phyloP scores from a whole-genome alignment of 129 eudicot genomes.

The Tagetes erecta region DNA sequence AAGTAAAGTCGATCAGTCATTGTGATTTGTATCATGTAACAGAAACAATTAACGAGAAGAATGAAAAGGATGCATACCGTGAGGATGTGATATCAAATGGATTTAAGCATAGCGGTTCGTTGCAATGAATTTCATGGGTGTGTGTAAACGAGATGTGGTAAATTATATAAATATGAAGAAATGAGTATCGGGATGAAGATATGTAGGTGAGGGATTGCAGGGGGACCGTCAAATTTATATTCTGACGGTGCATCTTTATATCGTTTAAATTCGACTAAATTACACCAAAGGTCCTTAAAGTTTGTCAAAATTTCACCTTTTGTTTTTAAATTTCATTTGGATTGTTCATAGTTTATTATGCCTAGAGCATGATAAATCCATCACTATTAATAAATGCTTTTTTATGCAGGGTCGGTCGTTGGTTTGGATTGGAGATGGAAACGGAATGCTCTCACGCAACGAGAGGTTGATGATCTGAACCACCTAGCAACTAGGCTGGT shows the following conservation, averaged over 20 bases:
- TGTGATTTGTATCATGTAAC: not conserved
- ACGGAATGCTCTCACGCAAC: too few relatives aligned
- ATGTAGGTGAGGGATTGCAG: slow-evolving; percentile 22
- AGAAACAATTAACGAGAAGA: not conserved
- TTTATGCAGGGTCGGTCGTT: too few relatives aligned
- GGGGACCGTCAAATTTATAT: slow-evolving; percentile 23
- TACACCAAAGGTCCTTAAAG: too few relatives aligned
- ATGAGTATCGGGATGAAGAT: not conserved
- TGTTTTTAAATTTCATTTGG: too few relatives aligned
- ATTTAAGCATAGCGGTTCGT: slow-evolving; percentile 28
- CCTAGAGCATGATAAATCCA: too few relatives aligned
- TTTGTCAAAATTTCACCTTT: too few relatives aligned
- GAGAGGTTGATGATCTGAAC: too few relatives aligned
- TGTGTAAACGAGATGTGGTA: slow-evolving; percentile 20
- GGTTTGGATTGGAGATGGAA: too few relatives aligned
- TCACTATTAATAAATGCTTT: too few relatives aligned
- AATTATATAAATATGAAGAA: not conserved
- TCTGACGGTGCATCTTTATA: not conserved
- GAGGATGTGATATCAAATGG: slow-evolving; percentile 26
- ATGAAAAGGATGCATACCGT: not conserved
- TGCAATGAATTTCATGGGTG: slow-evolving; percentile 27
- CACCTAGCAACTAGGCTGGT: too few relatives aligned
- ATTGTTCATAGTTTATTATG: too few relatives aligned
- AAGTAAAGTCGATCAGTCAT: slow-evolving; percentile 8
- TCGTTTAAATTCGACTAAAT: too few relatives aligned